Evolutionary conservation across 345 rosid species (phyloP).

Genomic region (Populus euphratica): DNA sequence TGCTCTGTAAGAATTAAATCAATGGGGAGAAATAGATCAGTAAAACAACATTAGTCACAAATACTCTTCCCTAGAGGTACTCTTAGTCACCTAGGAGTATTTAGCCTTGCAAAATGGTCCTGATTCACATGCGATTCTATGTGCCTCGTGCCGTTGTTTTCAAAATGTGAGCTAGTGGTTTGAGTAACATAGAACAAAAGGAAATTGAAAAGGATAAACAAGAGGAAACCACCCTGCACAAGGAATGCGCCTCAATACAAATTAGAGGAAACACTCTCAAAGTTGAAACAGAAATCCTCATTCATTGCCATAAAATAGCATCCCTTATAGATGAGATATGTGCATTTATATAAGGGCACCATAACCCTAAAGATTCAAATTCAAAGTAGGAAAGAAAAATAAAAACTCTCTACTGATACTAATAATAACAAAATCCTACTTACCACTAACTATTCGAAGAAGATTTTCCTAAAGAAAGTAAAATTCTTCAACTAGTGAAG

Average conservation of each 20-base stretch:
- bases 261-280: not conserved
- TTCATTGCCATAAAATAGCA: not conserved
- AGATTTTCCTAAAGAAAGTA: not conserved
- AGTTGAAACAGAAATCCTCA: not conserved
- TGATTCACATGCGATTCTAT: not conserved
- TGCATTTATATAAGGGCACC: not conserved
- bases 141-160: not conserved
- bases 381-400: not conserved
- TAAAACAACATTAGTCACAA: not conserved
- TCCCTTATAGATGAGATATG: not conserved
- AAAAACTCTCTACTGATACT: not conserved
- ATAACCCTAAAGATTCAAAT: not conserved
- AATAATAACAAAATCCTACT: not conserved
- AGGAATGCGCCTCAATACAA: not conserved
- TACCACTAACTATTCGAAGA: not conserved
- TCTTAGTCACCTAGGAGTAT: not conserved
- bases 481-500: not conserved
- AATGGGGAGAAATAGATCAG: not conserved
- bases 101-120: slow-evolving; percentile 8
- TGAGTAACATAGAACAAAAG: no score
- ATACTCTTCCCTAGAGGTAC: not conserved
- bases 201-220: not conserved
- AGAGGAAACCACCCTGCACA: not conserved
- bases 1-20: not conserved
- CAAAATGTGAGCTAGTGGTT: not conserved